These are phyloP conservation scores for Biscutella laevigata DNA, from an alignment of 441 rosid species.

Conservation along the genomic window DNA sequence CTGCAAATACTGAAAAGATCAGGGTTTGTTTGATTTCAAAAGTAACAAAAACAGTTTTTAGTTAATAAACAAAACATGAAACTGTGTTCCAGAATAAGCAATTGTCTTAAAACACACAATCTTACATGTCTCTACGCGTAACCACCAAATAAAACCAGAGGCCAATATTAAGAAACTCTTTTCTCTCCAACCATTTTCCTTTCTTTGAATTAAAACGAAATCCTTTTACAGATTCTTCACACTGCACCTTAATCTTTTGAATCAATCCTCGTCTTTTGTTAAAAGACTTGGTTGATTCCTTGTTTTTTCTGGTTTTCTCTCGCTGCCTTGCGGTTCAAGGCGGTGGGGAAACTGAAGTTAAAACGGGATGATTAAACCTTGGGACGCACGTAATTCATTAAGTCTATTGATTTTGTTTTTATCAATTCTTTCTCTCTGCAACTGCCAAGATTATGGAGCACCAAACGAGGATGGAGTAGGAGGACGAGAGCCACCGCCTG, in stretches of 20 bases:
- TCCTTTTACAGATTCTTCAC: constrained; percentile 15
- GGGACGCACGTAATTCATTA: constrained; percentile 3
- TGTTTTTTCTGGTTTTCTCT: neutral
- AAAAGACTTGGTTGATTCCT: constrained; percentile 14
- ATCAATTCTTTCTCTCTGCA: constrained; percentile 4
- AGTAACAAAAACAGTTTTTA: constrained; percentile 9
- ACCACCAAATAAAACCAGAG: constrained; percentile 27
- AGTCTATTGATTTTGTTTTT: constrained; percentile 16
- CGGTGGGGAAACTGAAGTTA: constrained; percentile 18
- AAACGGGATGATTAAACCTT: constrained; percentile 15
- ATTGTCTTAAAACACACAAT: constrained; percentile 16
- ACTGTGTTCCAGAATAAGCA: constrained; percentile 20
- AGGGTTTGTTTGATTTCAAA: constrained; percentile 6
- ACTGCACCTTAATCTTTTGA: constrained; percentile 7
- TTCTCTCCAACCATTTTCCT: constrained; percentile 13
- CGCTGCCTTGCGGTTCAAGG: constrained; percentile 31
- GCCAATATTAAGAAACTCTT: constrained; percentile 16
- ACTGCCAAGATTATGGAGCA: constrained; percentile 36
- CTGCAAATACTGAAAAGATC: neutral
- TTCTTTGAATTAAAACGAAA: neutral
- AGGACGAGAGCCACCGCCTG: constrained; percentile 43
- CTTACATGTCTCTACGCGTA: constrained; percentile 15
- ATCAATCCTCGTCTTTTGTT: constrained; percentile 6
- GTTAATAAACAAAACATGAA: constrained; percentile 18
- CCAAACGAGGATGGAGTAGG: constrained; percentile 16